Evolutionary conservation across 176 grass and related monocot genomes (phyloP), one percentile per base, ranked within the genome.

Genomic region (Areca catechu): DNA sequence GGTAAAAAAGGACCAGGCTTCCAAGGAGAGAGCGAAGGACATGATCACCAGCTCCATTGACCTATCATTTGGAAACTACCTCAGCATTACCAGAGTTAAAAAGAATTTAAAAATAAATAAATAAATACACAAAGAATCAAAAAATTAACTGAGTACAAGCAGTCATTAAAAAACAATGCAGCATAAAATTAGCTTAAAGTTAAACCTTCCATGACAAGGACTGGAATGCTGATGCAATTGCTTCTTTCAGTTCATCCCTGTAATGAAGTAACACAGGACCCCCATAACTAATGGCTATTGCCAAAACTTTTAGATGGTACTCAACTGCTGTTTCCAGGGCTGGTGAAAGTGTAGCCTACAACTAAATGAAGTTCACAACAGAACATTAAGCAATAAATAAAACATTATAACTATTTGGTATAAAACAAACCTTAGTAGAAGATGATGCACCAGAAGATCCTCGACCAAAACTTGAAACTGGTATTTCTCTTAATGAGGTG

Each of bases 151-250:
- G 3, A 69, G 10, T 58, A 72, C 56, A 47, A 5, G 15, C 47
- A 23, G 49, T 22, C 27, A 25, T 22, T 58, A 20, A 50, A 63
- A 67, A 65, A 68, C 49, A 19, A 51, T 58, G 7, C 34, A 2
- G 34, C 65, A 50, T 55, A 20, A 68, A 47, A 43, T 24, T 62
- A 34, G 66, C 24, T 72, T 60, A 71, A 19, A n/a, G n/a, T n/a
- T n/a, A n/a, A 71, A 97, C 92, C 86, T 97, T 97, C 83, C 83
- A 97, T 27, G 92, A 97, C 60, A 86, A 83, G 62, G 86, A 75
- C 83, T 88, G 80, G 66, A 97, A 97, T 69, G 92, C 80, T 75
- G 78, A 85, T 16, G 61, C 29, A 59, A 90, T 88, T 79, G 77
- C 73, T 70, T 79, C 63, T 72, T 82, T 90, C 50, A 91, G 66